Evolutionary conservation across 257 asterid species (phyloP).

Genomic region (Penstemon davidsonii): DNA sequence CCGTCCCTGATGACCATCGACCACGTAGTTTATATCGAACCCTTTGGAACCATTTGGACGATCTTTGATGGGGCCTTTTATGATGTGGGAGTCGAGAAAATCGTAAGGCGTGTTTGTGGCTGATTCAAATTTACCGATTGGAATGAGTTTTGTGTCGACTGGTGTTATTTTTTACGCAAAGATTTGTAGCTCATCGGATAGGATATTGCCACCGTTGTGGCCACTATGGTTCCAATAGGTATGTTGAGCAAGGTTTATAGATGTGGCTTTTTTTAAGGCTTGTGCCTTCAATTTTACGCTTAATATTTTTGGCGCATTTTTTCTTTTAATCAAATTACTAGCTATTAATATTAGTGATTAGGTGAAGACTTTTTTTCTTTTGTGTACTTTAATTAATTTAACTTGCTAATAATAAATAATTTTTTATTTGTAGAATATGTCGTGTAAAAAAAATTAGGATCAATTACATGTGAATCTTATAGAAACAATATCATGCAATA

Average conservation of each 20-base stretch:
- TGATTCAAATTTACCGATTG: conserved; percentile 44
- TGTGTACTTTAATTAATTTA: conserved; percentile 42
- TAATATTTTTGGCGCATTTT: conserved; percentile 34
- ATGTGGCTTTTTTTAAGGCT: conserved; percentile 65
- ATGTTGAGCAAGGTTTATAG: conserved; percentile 80
- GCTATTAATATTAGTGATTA: not conserved
- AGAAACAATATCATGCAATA: too few species aligned
- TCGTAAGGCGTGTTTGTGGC: conserved; percentile 63
- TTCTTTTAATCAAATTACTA: too few species aligned
- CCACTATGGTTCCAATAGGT: conserved; percentile 78
- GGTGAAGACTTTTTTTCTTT: conserved; percentile 4
- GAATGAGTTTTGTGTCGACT: conserved; percentile 51
- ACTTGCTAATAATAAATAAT: too few species aligned
- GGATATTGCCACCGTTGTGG: conserved; percentile 59
- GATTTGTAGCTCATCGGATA: conserved; percentile 57
- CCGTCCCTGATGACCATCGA: conserved; percentile 34
- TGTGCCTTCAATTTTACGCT: conserved; percentile 57
- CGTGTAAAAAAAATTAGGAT: too few species aligned
- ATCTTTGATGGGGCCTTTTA: conserved; percentile 45
- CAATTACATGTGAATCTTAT: too few species aligned
- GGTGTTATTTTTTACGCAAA: conserved; percentile 64
- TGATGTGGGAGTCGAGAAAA: conserved; percentile 44
- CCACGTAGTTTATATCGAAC: conserved; percentile 65
- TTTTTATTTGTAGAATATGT: too few species aligned
- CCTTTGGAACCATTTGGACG: conserved; percentile 52